A percentile compares a stretch with the other conserved stretches of the same genome.
Evolutionary conservation across 2,329 filamentous ascomycete genomes (phyloP).

Genomic region (Dichotomopilus funicola): DNA sequence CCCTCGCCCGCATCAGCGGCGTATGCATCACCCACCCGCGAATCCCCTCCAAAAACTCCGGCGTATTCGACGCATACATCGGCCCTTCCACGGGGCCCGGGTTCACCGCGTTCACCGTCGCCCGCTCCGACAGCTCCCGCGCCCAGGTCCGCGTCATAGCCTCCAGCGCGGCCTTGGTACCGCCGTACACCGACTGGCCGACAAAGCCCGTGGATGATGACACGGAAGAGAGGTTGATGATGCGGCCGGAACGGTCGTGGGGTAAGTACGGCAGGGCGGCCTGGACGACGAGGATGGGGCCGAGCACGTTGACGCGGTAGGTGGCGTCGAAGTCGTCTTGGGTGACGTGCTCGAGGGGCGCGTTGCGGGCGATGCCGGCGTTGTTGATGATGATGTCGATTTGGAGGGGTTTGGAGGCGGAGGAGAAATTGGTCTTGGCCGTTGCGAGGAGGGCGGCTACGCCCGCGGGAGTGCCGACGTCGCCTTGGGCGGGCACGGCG

Average conservation of each 20-base stretch:
- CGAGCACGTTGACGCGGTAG: conserved; percentile 76
- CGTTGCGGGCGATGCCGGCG: conserved; percentile 65
- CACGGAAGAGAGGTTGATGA: conserved; percentile 51
- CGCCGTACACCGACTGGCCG: conserved; percentile 51
- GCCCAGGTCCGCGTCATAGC: conserved; percentile 55
- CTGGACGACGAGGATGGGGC: conserved; percentile 71
- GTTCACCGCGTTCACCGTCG: conserved; percentile 52
- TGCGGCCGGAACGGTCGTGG: conserved; percentile 53
- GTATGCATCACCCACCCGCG: conserved; percentile 42
- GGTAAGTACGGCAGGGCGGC: conserved; percentile 65
- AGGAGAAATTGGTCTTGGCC: conserved; percentile 51
- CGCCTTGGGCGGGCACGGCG: conserved; percentile 60
- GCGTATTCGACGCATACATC: conserved; percentile 42
- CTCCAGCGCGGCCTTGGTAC: conserved; percentile 52
- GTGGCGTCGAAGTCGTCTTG: conserved; percentile 61
- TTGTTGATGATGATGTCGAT: conserved; percentile 87
- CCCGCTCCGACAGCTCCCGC: conserved; percentile 46
- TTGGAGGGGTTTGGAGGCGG: conserved; percentile 47
- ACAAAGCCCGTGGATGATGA: conserved; percentile 48
- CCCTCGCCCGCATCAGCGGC: conserved; percentile 56
- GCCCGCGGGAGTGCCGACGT: conserved; percentile 57
- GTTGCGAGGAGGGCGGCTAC: conserved; percentile 53
- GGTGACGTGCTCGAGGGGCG: conserved; percentile 55
- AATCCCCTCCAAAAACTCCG: conserved; percentile 38
- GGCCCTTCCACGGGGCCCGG: conserved; percentile 49